phyloP scores from a whole-genome alignment of 2,329 filamentous ascomycete species.

The Fusarium sacchari region DNA sequence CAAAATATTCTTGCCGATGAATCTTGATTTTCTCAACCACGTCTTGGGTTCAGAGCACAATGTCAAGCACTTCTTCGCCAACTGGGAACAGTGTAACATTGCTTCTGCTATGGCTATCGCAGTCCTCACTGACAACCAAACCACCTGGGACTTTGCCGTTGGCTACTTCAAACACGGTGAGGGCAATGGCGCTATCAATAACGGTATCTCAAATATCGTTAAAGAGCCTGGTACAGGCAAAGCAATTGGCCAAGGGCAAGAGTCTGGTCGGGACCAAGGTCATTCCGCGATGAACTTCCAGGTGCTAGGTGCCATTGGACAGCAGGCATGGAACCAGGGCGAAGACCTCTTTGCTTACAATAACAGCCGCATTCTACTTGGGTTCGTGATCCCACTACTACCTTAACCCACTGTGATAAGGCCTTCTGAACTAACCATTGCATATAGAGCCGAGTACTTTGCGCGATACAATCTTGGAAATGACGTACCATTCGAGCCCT shows the following conservation, averaged over 20 bases:
- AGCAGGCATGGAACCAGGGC: slow-evolving; percentile 30
- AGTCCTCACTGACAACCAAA: slow-evolving; percentile 15
- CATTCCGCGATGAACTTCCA: slow-evolving; percentile 18
- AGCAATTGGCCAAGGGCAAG: slow-evolving; percentile 16
- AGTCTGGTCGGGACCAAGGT: slow-evolving; percentile 29
- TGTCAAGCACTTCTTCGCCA: slow-evolving; percentile 6
- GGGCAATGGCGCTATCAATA: slow-evolving; percentile 9
- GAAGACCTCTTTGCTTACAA: slow-evolving; percentile 28
- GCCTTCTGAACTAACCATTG: not conserved
- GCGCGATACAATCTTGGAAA: slow-evolving; percentile 25
- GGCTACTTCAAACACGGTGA: slow-evolving; percentile 27
- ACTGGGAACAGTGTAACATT: slow-evolving; percentile 30
- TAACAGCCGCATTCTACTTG: slow-evolving; percentile 30
- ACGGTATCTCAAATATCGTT: slow-evolving; percentile 11
- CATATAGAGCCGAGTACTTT: slow-evolving; percentile 23
- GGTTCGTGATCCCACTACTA: not conserved
- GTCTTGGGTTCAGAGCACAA: slow-evolving; percentile 2
- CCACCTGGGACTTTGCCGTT: not conserved
- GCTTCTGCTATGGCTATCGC: slow-evolving; percentile 23
- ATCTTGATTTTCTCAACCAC: not conserved
- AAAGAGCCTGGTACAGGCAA: slow-evolving; percentile 10
- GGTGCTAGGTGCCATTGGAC: slow-evolving; percentile 4
- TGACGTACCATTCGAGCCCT: slow-evolving; percentile 30
- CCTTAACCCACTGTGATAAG: rapidly evolving
- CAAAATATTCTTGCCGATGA: not conserved